Percentiles rank a stretch among this genome's conserved stretches.
These are phyloP conservation scores for Fraxinus greggii DNA, from an alignment of 305 asterid genomes.

Conservation along the genomic window DNA sequence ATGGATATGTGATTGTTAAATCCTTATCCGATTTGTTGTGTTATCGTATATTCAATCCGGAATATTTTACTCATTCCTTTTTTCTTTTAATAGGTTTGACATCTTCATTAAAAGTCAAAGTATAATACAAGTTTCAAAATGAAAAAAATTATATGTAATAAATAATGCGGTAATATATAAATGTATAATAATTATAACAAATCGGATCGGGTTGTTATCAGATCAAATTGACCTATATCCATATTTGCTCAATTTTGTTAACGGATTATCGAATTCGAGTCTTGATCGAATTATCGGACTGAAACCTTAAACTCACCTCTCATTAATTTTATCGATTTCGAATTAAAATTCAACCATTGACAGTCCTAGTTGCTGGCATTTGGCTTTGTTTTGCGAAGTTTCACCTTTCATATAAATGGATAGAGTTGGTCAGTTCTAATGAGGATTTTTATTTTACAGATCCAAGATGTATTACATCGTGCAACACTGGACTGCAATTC, in stretches of 20 bases:
- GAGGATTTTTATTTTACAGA: constrained; percentile 43
- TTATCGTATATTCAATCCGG: too few species aligned
- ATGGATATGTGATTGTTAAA: not conserved
- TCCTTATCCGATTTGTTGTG: not conserved
- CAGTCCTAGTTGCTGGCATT: not conserved
- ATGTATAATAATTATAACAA: not conserved
- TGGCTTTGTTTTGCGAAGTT: constrained; percentile 17
- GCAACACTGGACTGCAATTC: constrained; percentile 88
- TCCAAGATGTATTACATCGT: constrained; percentile 77
- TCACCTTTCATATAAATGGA: constrained; percentile 2
- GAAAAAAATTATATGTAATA: not conserved
- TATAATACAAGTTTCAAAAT: not conserved
- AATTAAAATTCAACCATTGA: not conserved
- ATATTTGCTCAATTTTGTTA: not conserved
- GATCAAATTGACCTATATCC: not conserved
- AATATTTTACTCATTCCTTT: not conserved
- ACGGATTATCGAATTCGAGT: not conserved
- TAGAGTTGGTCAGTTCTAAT: constrained; percentile 15
- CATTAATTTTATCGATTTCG: not conserved
- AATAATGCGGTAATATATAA: not conserved
- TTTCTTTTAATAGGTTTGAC: not conserved
- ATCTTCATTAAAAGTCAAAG: not conserved
- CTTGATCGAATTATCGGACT: not conserved
- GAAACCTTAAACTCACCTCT: not conserved
- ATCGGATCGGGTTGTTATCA: not conserved